Base-by-base conservation (phyloP, 2,329 filamentous ascomycete species). In the Scedosporium minutisporum region DNA sequence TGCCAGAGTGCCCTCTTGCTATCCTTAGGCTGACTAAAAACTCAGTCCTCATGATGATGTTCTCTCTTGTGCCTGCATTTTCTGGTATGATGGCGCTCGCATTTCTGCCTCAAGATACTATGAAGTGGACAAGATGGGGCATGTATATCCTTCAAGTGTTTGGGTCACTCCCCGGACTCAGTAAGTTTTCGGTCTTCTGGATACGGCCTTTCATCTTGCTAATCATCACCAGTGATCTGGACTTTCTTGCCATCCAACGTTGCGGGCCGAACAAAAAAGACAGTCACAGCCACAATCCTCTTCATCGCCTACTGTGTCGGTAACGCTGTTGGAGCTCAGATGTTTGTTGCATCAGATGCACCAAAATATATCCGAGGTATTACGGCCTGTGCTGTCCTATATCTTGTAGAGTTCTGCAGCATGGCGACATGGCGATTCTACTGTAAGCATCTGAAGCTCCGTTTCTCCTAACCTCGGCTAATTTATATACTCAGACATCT, bases 251-350 rank as follows among this genome's bases (percentile, higher is more conserved):
- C 46, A 33, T 77, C 82, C 7, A 87, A 87, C 67, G 75, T 86
- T 33, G 84, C 80, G 18, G 85, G 85, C 0, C 82, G 85, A 61
- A 87, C 84, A 1, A 88, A 87, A 73, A 87, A 86, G 67, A 77
- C 79, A 1, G 80, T 82, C 5, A 80, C 82, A 12, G 80, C 85
- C 6, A 82, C 84, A 1, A 78, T 83, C 66, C 67, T 82, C 64
- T 87, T 87, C 68, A 76, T 87, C 55, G 78, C 80, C 1, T 87
- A 84, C 79, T 82, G 81, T 48, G 73, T 78, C 0, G 85, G 85
- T 1, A 88, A 88, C 67, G 81, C 29, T 33, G 29, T 33, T 2
- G 29, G 29, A 33, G 29, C 29, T 33, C 29, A 33, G 29, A 33
- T 33, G 29, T 33, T 33, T 33, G 29, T 33, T 33, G 29, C 29